Evolutionary conservation across 192 early-diverging fungal genomes (phyloP).

Genomic region (Backusella westeae): DNA sequence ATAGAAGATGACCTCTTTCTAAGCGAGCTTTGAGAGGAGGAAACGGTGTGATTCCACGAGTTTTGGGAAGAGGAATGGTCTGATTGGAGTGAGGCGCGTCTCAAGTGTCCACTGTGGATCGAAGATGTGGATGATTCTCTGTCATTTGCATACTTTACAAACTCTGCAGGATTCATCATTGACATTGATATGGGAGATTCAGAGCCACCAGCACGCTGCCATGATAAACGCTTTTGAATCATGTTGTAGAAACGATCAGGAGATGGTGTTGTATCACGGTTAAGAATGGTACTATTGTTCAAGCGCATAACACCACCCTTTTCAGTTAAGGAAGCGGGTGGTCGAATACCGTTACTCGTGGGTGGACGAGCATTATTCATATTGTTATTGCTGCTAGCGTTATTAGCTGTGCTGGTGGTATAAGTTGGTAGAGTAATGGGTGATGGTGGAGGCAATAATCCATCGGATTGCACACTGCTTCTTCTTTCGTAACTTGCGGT

Average conservation of each 20-base stretch:
- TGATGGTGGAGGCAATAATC: slow-evolving; percentile 13
- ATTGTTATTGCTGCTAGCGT: background rate
- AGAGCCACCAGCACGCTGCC: slow-evolving; percentile 16
- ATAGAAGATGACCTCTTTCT: slow-evolving; percentile 26
- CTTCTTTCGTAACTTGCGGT: background rate
- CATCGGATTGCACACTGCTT: slow-evolving; percentile 1
- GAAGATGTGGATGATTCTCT: slow-evolving; percentile 37
- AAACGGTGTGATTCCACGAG: background rate
- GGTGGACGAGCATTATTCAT: background rate
- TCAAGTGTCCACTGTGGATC: slow-evolving; percentile 31
- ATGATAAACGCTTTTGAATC: slow-evolving; percentile 37
- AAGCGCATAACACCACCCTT: slow-evolving; percentile 7
- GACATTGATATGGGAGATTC: slow-evolving; percentile 27
- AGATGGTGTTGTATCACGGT: slow-evolving; percentile 28
- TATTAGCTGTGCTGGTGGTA: background rate
- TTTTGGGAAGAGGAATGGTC: slow-evolving; percentile 27
- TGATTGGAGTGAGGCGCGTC: slow-evolving; percentile 31
- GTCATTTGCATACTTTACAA: slow-evolving; percentile 27
- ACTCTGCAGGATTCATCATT: slow-evolving; percentile 30
- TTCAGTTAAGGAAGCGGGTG: slow-evolving; percentile 13
- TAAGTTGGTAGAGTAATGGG: slow-evolving; percentile 1
- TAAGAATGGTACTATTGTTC: background rate
- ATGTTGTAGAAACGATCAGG: slow-evolving; percentile 35
- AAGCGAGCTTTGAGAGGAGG: background rate
- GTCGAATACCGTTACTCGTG: slow-evolving; percentile 11